Evolutionary conservation across 805 yeast species (phyloP).

Genomic region (Myxozyma melibiosi): DNA sequence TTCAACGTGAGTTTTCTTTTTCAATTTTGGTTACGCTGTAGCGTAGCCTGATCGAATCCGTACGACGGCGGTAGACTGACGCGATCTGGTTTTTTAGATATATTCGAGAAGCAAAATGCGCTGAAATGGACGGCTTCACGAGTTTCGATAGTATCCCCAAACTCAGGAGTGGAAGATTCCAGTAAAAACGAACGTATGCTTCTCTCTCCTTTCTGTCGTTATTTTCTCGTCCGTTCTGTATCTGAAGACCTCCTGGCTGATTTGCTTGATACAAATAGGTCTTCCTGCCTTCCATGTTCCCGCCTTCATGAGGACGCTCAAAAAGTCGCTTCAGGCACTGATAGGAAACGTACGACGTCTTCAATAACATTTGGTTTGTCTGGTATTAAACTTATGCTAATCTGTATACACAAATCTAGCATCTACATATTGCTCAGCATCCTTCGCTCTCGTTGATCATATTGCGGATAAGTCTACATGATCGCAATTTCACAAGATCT

Average conservation of each 20-base stretch:
- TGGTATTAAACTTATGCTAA: background rate
- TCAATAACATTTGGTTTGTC: background rate
- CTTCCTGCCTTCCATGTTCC: conserved; percentile 24
- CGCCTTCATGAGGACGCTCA: conserved; percentile 12
- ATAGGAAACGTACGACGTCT: conserved; percentile 12
- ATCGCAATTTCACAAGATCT: background rate
- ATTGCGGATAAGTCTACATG: conserved; percentile 25
- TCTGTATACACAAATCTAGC: conserved; percentile 3
- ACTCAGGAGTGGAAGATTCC: too few species aligned
- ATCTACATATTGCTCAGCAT: conserved; percentile 25
- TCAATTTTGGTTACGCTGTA: background rate
- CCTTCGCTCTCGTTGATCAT: conserved; percentile 22
- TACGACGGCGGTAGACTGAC: too few species aligned
- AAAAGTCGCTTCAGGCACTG: conserved; percentile 13
- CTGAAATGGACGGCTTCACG: conserved; percentile 28
- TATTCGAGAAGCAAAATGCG: conserved; percentile 18
- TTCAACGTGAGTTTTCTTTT: conserved; percentile 16
- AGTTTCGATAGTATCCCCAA: background rate
- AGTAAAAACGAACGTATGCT: conserved; percentile 1
- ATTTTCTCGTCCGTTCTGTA: too few species aligned
- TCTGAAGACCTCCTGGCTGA: background rate
- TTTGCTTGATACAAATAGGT: background rate
- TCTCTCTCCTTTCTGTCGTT: background rate
- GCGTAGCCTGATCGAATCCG: too few species aligned
- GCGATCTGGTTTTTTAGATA: background rate